Percentiles rank a stretch among this genome's conserved stretches.
Evolutionary conservation across 768 basidiomycete species (phyloP).

Genomic region (Kwoniella pini): DNA sequence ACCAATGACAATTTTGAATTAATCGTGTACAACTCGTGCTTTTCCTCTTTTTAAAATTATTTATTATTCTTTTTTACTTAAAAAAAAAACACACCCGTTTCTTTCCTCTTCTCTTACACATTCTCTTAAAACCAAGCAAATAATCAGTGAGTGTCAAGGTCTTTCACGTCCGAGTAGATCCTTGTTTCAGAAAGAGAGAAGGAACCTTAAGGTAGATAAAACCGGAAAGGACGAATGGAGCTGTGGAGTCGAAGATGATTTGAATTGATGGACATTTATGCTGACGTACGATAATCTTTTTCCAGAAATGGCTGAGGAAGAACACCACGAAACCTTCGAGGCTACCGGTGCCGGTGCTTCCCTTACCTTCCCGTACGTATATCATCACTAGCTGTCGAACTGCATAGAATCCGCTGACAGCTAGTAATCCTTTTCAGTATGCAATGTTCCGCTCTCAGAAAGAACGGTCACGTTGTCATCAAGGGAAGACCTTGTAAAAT

Average conservation of each 20-base stretch:
- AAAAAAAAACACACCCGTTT: neutral
- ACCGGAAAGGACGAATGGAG: too few relatives aligned
- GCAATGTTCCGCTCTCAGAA: constrained; percentile 86
- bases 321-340: constrained; percentile 84
- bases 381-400: too few relatives aligned
- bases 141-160: constrained; percentile 8
- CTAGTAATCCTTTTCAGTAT: constrained; percentile 53
- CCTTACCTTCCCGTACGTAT: constrained; percentile 52
- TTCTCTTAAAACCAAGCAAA: neutral
- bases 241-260: too few relatives aligned
- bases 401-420: neutral
- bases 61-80: too few relatives aligned
- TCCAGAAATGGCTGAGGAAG: constrained; percentile 66
- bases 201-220: too few relatives aligned
- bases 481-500: constrained; percentile 95
- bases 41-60: neutral
- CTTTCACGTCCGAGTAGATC: neutral
- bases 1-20: neutral
- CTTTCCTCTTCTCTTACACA: constrained; percentile 4
- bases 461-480: constrained; percentile 77
- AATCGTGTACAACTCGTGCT: constrained; percentile 9
- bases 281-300: neutral
- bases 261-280: neutral
- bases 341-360: constrained; percentile 61
- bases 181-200: too few relatives aligned